Conservation (phyloP, 1,284 basidiomycete genomes). For the Ganoderma lingzhi region DNA sequence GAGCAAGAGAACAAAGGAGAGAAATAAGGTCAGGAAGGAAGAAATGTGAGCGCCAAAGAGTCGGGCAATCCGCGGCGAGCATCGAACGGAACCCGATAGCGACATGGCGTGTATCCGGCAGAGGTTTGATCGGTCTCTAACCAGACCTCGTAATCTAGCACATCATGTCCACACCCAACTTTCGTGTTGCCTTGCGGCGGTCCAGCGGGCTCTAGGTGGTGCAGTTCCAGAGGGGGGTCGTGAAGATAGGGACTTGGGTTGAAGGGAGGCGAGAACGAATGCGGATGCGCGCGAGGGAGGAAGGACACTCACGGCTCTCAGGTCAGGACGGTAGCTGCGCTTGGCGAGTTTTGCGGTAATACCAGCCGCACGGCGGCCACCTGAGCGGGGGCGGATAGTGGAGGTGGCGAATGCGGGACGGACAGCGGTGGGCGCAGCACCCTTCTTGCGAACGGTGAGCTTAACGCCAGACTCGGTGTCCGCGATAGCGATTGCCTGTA, state of each 20-base stretch:
- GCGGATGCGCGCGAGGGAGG: slow-evolving; percentile 25
- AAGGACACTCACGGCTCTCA: slow-evolving; percentile 73
- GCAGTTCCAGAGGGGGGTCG: slow-evolving; percentile 29
- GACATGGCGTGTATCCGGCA: slow-evolving; percentile 67
- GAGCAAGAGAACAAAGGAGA: slow-evolving; percentile 18
- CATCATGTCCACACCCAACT: slow-evolving; percentile 87
- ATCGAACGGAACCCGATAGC: slow-evolving; percentile 77
- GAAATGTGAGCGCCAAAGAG: slow-evolving; percentile 74
- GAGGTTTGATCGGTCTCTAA: slow-evolving; percentile 68
- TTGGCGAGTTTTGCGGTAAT: slow-evolving; percentile 72
- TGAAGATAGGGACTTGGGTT: not conserved
- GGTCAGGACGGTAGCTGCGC: slow-evolving; percentile 85
- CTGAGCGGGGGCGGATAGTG: slow-evolving; percentile 75
- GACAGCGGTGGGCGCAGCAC: slow-evolving; percentile 65
- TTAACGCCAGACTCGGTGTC: slow-evolving; percentile 69
- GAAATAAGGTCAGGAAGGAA: slow-evolving; percentile 20
- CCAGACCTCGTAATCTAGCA: slow-evolving; percentile 68
- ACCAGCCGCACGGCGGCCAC: slow-evolving; percentile 78
- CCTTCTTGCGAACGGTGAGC: slow-evolving; percentile 76
- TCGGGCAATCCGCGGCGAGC: slow-evolving; percentile 66
- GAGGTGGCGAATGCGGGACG: slow-evolving; percentile 55
- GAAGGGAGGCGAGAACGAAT: slow-evolving; percentile 15
- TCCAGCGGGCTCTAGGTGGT: slow-evolving; percentile 71
- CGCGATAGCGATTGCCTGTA: slow-evolving; percentile 72
- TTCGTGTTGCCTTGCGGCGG: slow-evolving; percentile 66